Conservation (phyloP, 345 rosid species). For the Populus ilicifolia region DNA sequence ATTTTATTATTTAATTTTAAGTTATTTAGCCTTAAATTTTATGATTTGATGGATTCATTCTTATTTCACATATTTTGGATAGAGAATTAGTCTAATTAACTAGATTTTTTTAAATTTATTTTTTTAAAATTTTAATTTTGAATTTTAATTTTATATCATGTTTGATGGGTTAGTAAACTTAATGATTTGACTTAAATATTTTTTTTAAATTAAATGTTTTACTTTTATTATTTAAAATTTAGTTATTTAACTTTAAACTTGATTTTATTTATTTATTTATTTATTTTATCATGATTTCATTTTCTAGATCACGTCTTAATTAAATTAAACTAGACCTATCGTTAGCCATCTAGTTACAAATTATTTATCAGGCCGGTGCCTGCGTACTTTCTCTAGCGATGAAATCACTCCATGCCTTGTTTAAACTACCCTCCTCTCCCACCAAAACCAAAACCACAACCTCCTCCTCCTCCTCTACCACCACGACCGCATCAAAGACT, state of each 20-base stretch:
- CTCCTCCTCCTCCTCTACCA: not conserved
- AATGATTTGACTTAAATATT: fast-evolving
- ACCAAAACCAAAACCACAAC: constrained; percentile 22
- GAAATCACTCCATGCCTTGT: constrained; percentile 23
- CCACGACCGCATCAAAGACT: not conserved
- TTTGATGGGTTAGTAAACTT: no score
- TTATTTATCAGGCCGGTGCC: no score
- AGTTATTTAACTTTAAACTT: no score
- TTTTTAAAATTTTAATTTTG: no score
- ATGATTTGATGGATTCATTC: no score
- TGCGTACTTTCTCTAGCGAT: not conserved
- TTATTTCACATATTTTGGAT: fast-evolving
- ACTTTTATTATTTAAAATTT: no score
- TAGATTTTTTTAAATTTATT: fast-evolving
- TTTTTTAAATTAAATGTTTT: no score
- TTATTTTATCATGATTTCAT: no score
- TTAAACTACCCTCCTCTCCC: constrained; percentile 31
- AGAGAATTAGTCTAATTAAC: fast-evolving
- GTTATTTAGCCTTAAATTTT: fast-evolving
- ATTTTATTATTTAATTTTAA: fast-evolving
- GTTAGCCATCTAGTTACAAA: no score
- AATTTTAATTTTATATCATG: fast-evolving
- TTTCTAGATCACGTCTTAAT: no score
- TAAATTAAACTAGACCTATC: no score
- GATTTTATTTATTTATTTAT: no score